Percentiles rank a stretch among this genome's conserved stretches.
These are phyloP conservation scores for Chenopodium suecicum DNA, from an alignment of 148 eudicot genomes.

Conservation along the genomic window DNA sequence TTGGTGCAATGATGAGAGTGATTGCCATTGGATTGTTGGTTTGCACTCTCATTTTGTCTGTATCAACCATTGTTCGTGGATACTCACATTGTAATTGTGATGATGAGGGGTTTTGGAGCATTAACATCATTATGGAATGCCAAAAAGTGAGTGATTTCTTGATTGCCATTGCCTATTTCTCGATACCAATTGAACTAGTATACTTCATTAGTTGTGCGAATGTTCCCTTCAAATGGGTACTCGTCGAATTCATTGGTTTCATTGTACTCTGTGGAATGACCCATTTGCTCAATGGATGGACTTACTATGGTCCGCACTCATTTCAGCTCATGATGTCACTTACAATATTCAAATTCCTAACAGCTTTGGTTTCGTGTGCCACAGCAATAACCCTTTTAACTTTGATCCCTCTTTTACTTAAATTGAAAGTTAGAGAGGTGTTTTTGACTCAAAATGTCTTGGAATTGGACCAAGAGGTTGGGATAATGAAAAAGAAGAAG, in stretches of 20 bases:
- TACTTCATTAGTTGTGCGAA: conserved; percentile 90
- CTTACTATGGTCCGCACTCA: conserved; percentile 78
- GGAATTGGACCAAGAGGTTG: conserved; percentile 83
- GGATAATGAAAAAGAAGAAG: conserved; percentile 69
- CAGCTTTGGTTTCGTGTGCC: conserved; percentile 88
- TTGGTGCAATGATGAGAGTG: conserved; percentile 37
- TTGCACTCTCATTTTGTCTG: conserved; percentile 29
- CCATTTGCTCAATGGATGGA: conserved; percentile 89
- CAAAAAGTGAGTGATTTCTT: conserved; percentile 54
- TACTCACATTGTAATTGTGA: conserved; percentile 49
- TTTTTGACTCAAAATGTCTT: conserved; percentile 71
- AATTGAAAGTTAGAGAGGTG: conserved; percentile 83
- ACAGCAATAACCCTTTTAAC: conserved; percentile 90
- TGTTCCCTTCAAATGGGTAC: conserved; percentile 91
- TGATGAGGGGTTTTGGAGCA: conserved; percentile 51
- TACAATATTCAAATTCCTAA: conserved; percentile 80
- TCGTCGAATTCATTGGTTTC: conserved; percentile 77
- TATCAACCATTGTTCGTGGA: conserved; percentile 27
- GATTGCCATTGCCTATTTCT: conserved; percentile 82
- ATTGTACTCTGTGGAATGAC: conserved; percentile 99
- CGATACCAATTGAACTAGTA: conserved; percentile 83
- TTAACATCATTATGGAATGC: conserved; percentile 40
- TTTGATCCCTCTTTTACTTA: conserved; percentile 77
- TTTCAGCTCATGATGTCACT: conserved; percentile 87
- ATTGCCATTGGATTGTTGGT: conserved; percentile 29